Evolutionary conservation across 2,329 filamentous ascomycete species (phyloP).

Genomic region (Malbranchea zuffiana): DNA sequence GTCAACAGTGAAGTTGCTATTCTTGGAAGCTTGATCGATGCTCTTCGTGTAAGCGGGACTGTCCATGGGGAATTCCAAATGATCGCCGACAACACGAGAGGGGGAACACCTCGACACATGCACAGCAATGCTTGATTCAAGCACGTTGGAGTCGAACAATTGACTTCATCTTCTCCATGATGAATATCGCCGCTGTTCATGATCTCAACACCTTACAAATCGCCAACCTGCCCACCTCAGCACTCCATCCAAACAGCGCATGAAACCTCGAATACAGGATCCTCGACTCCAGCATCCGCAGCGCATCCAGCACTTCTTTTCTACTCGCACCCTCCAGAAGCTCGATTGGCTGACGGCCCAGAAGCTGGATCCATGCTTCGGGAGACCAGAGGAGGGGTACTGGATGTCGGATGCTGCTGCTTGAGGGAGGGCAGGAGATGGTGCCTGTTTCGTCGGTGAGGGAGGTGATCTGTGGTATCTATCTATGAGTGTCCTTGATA

Average conservation of each 20-base stretch:
- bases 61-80: too few species aligned
- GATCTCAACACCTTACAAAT: slow-evolving; percentile 13
- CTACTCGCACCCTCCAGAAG: slow-evolving; percentile 16
- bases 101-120: too few species aligned
- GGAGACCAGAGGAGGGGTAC: slow-evolving; percentile 38
- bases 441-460: slow-evolving; percentile 37
- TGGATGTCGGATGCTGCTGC: slow-evolving; percentile 21
- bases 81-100: too few species aligned
- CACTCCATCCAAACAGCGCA: slow-evolving; percentile 14
- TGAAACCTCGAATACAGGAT: slow-evolving; percentile 13
- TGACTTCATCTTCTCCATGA: too few species aligned
- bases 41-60: too few species aligned
- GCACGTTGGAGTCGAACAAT: too few species aligned
- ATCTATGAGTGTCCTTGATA: too few species aligned
- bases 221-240: slow-evolving; percentile 7
- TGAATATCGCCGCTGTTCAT: too few species aligned
- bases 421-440: slow-evolving; percentile 18
- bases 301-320: neutral
- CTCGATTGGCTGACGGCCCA: slow-evolving; percentile 34
- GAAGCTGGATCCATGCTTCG: slow-evolving; percentile 37
- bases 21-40: too few species aligned
- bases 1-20: too few species aligned
- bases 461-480: slow-evolving; percentile 12
- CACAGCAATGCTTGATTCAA: too few species aligned
- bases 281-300: slow-evolving; percentile 8